Base-by-base conservation (phyloP, 2,329 filamentous ascomycete genomes). In the Pseudopithomyces chartarum region DNA sequence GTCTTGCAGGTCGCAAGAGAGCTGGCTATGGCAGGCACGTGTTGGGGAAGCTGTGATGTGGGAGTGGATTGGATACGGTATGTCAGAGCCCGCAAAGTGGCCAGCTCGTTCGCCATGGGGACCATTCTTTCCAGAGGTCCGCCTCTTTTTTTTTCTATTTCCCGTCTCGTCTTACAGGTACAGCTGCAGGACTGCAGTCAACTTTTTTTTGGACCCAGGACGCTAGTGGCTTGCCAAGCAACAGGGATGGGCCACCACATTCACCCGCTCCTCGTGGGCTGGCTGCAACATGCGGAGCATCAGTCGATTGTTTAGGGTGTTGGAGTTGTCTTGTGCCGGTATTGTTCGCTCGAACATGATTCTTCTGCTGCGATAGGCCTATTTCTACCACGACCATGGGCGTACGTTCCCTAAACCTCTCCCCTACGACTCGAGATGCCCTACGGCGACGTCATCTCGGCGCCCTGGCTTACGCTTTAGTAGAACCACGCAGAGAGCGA, bases 21-120 rank as follows among this genome's bases (percentile, higher is more conserved):
- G 48, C 79, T 74, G 48, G 85, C 85, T 61, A 97, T 85, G 58
- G 86, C 85, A 32, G 90, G 87, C 57, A 90, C 84, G 48, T 92
- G 82, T 52, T 85, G 83, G 55, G 91, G 91, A 5, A 97, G 86
- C 62, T 94, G 87, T 45, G 86, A 79, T n/a, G 85, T 82, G 0
- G 90, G 83, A 11, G 90, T 88, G 1, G 90, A 87, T 1, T 88
- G 87, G 63, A 97, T 81, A 62, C 87, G 86, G 58, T 87, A 85
- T 66, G 86, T 90, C 43, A 92, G 79, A 48, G 74, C 69, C 26
- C 67, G 67, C 43, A 76, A 59, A 5, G 69, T 70, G 8, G 72
- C 65, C 52, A 73, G 32, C 39, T 73, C 71, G 4, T 65, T 62
- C 1, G 67, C 52, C 10, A 64, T 55, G 15, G 69, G 61, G 7